Evolutionary conservation across 495 filamentous ascomycete species (phyloP).

Genomic region (Aspergillus affinis): DNA sequence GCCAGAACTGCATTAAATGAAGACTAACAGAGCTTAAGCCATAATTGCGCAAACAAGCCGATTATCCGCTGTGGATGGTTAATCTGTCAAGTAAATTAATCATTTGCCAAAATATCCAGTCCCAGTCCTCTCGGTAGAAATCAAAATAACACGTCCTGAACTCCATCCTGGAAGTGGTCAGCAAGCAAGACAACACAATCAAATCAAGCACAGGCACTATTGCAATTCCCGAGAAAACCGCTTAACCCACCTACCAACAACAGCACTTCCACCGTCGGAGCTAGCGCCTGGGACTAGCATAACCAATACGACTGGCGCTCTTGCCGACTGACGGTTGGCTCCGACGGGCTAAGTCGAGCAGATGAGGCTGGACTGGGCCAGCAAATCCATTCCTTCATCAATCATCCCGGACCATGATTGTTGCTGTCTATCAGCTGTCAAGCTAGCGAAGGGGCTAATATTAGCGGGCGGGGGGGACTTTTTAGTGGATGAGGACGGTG

Average conservation of each 20-base stretch:
- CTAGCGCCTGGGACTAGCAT: slow-evolving; percentile 12
- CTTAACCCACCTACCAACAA: slow-evolving; percentile 6
- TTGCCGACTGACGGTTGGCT: slow-evolving; percentile 14
- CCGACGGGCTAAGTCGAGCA: background rate
- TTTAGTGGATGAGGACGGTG: background rate
- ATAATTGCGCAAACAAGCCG: background rate
- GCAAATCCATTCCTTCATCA: background rate
- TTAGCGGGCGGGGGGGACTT: background rate
- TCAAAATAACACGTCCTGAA: background rate
- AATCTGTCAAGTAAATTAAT: background rate
- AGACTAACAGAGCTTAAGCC: background rate
- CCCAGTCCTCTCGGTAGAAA: too few relatives aligned
- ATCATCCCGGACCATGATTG: background rate
- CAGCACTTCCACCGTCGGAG: slow-evolving; percentile 14
- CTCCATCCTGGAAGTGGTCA: background rate
- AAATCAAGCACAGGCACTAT: background rate
- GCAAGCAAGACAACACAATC: background rate
- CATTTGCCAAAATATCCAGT: background rate
- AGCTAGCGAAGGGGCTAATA: slow-evolving; percentile 5
- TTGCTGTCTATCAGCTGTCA: slow-evolving; percentile 11
- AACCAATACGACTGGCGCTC: slow-evolving; percentile 4
- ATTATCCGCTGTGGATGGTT: background rate
- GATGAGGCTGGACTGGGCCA: slow-evolving; percentile 5
- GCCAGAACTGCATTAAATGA: background rate
- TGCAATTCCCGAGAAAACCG: slow-evolving; percentile 4